Percentiles rank a stretch among this genome's conserved stretches.
Conservation (phyloP, 2,329 filamentous ascomycete species). For the Incumbomyces delicatus region DNA sequence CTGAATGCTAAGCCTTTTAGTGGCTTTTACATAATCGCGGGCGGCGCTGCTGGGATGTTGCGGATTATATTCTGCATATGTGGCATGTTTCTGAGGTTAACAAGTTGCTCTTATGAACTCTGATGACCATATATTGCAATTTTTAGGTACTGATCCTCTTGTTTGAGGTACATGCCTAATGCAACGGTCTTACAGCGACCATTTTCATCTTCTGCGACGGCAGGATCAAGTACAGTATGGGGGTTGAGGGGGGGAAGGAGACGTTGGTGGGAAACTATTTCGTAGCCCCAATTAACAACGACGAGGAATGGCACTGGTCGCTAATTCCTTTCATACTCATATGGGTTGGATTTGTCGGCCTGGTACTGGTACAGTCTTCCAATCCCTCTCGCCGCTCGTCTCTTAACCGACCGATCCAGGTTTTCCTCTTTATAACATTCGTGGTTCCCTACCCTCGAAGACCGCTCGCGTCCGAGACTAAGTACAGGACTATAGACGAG, state of each 20-base stretch:
- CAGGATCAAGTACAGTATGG: slow-evolving; percentile 1
- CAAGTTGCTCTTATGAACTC: not conserved
- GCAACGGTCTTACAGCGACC: not conserved
- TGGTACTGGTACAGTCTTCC: slow-evolving; percentile 12
- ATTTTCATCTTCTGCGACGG: not conserved
- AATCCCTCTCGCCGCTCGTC: slow-evolving; percentile 5
- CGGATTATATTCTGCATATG: too few species aligned
- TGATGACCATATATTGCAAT: not conserved
- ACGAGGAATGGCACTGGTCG: slow-evolving; percentile 11
- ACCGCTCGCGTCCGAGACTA: slow-evolving; percentile 69
- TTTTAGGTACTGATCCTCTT: not conserved
- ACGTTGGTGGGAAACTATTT: slow-evolving; percentile 3
- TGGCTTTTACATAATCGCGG: too few species aligned
- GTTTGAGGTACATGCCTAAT: not conserved
- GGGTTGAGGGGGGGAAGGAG: slow-evolving; percentile 2
- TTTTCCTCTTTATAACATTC: slow-evolving; percentile 59
- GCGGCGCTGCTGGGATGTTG: too few species aligned
- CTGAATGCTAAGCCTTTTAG: too few species aligned
- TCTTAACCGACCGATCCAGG: slow-evolving; percentile 29
- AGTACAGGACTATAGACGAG: slow-evolving; percentile 64
- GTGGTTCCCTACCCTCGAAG: slow-evolving; percentile 72
- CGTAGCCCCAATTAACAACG: not conserved
- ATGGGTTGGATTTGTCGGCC: slow-evolving; percentile 14
- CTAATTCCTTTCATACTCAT: slow-evolving; percentile 19
- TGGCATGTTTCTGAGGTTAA: too few species aligned